phyloP scores from a whole-genome alignment of 768 basidiomycete genomes.

The Trichaptum fuscoviolaceum region DNA sequence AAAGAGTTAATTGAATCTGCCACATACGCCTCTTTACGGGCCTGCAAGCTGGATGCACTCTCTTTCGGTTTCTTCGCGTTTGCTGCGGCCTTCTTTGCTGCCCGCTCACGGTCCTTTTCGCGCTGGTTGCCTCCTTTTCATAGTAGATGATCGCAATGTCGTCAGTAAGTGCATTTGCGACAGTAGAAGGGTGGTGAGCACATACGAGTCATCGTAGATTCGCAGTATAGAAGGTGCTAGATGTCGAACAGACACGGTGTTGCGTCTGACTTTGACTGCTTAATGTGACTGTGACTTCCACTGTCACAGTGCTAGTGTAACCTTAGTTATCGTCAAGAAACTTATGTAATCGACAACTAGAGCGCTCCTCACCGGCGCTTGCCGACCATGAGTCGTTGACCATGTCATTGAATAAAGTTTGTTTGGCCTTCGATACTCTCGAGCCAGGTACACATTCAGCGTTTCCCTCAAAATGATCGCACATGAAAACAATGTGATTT shows the following conservation, averaged over 20 bases:
- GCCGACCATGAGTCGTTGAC: too few species aligned
- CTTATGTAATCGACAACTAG: too few species aligned
- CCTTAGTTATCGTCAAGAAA: too few species aligned
- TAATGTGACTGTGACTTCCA: neutral
- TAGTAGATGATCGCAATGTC: neutral
- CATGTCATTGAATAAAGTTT: too few species aligned
- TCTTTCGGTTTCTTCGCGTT: conserved; percentile 13
- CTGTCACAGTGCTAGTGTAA: neutral
- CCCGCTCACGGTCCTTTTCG: conserved; percentile 12
- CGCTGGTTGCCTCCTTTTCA: conserved; percentile 14
- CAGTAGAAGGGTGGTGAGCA: neutral
- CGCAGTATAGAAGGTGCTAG: neutral
- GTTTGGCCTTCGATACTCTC: too few species aligned
- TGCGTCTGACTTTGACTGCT: neutral
- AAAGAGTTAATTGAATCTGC: neutral
- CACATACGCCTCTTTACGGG: conserved; percentile 14
- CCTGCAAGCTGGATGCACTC: conserved; percentile 10
- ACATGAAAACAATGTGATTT: neutral
- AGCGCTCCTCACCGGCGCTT: too few species aligned
- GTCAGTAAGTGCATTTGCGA: neutral
- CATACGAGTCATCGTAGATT: neutral
- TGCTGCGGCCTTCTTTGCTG: conserved; percentile 13
- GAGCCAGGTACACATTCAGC: too few species aligned
- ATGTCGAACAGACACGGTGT: neutral
- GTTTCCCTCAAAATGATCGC: too few species aligned